phyloP scores from a whole-genome alignment of 768 basidiomycete species.

The Calocybe cyanea region DNA sequence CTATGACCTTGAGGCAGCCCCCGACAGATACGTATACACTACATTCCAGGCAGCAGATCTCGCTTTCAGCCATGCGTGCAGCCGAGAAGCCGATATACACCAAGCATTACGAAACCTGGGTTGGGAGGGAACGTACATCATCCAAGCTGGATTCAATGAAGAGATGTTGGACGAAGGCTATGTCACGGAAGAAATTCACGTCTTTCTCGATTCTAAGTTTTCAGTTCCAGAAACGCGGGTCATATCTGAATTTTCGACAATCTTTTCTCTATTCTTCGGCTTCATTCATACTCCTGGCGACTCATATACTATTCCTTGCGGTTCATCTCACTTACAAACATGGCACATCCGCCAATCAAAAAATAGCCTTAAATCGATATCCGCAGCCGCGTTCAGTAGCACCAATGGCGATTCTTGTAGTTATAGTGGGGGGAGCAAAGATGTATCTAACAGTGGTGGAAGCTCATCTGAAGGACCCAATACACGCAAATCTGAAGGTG shows the following conservation, averaged over 20 bases:
- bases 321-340: neutral
- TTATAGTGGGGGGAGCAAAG: neutral
- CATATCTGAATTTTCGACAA: neutral
- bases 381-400: neutral
- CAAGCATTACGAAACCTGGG: neutral
- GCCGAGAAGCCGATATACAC: neutral
- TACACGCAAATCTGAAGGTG: too few relatives aligned
- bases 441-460: neutral
- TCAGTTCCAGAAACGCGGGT: neutral
- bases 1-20: too few relatives aligned
- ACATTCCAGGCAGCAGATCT: too few relatives aligned
- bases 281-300: neutral
- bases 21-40: too few relatives aligned
- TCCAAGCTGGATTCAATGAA: conserved; percentile 2
- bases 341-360: too few relatives aligned
- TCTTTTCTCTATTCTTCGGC: neutral
- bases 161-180: neutral
- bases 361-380: neutral
- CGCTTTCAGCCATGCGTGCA: neutral
- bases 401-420: neutral
- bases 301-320: neutral
- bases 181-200: neutral
- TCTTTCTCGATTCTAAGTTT: neutral
- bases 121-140: neutral
- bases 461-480: too few relatives aligned